These are phyloP conservation scores for Peniophora sp. DNA, from an alignment of 1,284 basidiomycete genomes.

Conservation along the genomic window DNA sequence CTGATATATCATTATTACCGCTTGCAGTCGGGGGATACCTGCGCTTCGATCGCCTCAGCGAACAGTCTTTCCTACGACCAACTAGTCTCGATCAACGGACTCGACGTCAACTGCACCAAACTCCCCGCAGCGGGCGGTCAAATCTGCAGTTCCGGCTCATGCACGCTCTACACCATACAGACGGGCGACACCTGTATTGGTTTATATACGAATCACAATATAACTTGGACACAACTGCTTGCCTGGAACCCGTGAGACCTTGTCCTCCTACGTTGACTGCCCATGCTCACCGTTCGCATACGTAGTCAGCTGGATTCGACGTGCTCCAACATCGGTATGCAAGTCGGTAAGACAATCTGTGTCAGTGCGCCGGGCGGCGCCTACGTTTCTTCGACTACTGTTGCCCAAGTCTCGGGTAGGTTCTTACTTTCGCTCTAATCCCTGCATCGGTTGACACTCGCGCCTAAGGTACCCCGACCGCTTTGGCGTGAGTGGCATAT, in stretches of 20 bases:
- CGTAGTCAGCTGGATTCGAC: too few relatives aligned
- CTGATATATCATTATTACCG: too few relatives aligned
- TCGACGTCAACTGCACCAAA: constrained; percentile 3
- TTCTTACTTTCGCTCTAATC: too few relatives aligned
- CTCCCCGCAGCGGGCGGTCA: background rate
- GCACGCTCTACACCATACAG: constrained; percentile 7
- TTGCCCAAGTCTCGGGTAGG: constrained; percentile 1
- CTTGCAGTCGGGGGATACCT: constrained; percentile 4
- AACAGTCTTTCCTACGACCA: constrained; percentile 1
- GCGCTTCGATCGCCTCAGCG: constrained; percentile 3
- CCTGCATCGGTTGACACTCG: too few relatives aligned
- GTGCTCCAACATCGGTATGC: constrained; percentile 1
- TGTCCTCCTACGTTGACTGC: too few relatives aligned
- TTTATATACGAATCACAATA: background rate
- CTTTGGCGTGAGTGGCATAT: too few relatives aligned
- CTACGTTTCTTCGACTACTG: constrained; percentile 2
- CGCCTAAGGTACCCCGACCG: too few relatives aligned
- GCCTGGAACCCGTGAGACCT: constrained; percentile 10
- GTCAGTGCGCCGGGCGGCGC: constrained; percentile 5
- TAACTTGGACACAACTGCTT: constrained; percentile 2
- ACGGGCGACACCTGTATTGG: constrained; percentile 6
- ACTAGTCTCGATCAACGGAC: constrained; percentile 3
- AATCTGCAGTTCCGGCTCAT: constrained; percentile 5
- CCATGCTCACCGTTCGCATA: too few relatives aligned
- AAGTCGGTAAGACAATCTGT: constrained; percentile 6